Evolutionary conservation across 116 monocot species (phyloP), one percentile per base, ranked within the genome.

Genomic region (Iris pallida): DNA sequence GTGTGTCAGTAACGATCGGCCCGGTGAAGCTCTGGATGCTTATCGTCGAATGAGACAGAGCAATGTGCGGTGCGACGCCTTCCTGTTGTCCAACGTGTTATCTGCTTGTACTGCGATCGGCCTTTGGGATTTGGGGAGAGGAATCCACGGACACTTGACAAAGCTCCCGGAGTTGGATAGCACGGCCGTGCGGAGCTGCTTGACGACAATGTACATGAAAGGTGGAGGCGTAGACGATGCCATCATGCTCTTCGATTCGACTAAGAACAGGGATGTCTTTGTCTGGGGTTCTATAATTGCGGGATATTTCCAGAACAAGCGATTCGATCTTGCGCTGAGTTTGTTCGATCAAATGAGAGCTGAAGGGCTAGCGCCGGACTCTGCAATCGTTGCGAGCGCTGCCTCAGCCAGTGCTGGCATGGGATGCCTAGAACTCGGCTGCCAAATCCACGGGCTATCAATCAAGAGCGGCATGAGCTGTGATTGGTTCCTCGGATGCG

Each of bases 121-220:
- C n/a, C 42, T 63, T 54, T 48, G 79, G 49, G 56, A 68, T 15
- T 20, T 75, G 18, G 86, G 86, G 17, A 79, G 66, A 68, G 68
- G 75, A 63, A 69, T 84, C 59, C 86, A 90, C 69, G 81, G 79
- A 0, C 73, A 74, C 53, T 51, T 77, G 19, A 59, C 79, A 65
- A 80, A 84, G 54, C 46, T 66, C 56, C 68, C 61, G 15, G 14
- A 52, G 8, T 44, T 47, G 20, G 13, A 17, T 42, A 70, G 68
- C 42, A 12, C 61, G 19, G 61, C 42, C 12, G 72, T 76, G 10
- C 68, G 61, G 42, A 84, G 76, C 44, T 65, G 76, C 1, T 61
- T 84, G 46, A 68, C 73, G 16, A 70, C 66, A 47, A 79, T 84
- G 80, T 84, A 84, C 62, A 60, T 76, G 56, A 84, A 73, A 61